Percentiles rank a stretch among this genome's conserved stretches.
These are phyloP conservation scores for Crithidia acanthocephali DNA, from an alignment of 208 protist genomes.

Conservation along the genomic window DNA sequence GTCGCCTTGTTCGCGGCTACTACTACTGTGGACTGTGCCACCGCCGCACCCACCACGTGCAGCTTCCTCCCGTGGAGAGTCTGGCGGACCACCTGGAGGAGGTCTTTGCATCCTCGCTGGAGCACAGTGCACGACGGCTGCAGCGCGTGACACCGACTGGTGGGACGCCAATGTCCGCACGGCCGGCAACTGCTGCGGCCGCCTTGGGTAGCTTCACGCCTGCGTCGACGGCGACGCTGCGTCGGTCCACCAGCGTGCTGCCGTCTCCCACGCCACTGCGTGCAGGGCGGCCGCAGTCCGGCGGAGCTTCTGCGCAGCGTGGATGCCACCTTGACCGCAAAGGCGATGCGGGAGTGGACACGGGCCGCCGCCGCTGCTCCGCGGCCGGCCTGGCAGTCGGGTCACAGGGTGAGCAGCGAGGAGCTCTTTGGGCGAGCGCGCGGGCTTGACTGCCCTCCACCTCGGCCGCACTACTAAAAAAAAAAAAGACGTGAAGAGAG, in stretches of 20 bases:
- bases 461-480: conserved; percentile 10
- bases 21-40: conserved; percentile 46
- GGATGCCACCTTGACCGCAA: conserved; percentile 6
- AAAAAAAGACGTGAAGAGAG: too few species aligned
- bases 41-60: conserved; percentile 31
- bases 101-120: background rate
- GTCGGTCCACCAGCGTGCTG: background rate
- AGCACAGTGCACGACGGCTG: background rate
- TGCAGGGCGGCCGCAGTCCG: background rate
- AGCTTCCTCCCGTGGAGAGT: conserved; percentile 14
- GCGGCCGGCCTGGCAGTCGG: conserved; percentile 16
- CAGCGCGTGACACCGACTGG: background rate
- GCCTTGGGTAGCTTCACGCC: background rate
- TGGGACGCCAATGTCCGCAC: background rate
- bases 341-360: conserved; percentile 25
- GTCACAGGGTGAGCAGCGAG: conserved; percentile 8
- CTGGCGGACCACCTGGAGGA: conserved; percentile 3
- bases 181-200: background rate
- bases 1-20: conserved; percentile 13
- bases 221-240: background rate
- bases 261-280: background rate
- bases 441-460: conserved; percentile 11
- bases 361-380: conserved; percentile 3
- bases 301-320: background rate
- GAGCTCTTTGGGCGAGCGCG: conserved; percentile 7